Evolutionary conservation across 2,329 filamentous ascomycete genomes (phyloP), one percentile per base, ranked within the genome.

Genomic region (Hirsutella rhossiliensis): DNA sequence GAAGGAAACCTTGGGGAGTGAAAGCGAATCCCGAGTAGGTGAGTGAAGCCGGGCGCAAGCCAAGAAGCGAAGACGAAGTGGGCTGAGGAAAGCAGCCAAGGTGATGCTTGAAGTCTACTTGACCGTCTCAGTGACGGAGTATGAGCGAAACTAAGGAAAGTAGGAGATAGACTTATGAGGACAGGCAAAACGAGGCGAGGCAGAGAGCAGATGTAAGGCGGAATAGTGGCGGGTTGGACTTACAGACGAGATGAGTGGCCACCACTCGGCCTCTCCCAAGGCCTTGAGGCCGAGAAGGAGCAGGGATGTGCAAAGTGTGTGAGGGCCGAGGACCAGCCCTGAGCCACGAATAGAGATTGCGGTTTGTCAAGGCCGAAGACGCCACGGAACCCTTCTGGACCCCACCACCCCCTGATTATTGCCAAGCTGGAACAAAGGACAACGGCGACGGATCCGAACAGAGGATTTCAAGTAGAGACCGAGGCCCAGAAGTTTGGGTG

Each of bases 231-330:
- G 28, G 37, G n/a, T 9, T 40, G 18, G 38, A 40, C 43, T 44
- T 44, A 41, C 43, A 44, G 43, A 36, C 32, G 38, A 28, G 46
- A 37, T 37, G 34, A 17, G n/a, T 37, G 34, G 43, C 40, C 48
- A 45, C 47, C 42, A 42, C 44, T 47, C 46, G 46, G 46, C 51
- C 47, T 47, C 41, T 48, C 44, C 23, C 32, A 23, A 37, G 44
- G 17, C 34, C 34, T 37, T 17, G 34, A 37, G 34, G 18, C 15
- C 34, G 34, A 17, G 11, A 37, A 19, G 15, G 9, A 17, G 9
- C 34, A 37, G 34, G 34, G 34, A 17, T 37, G 9, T 4, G 17
- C n/a, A n/a, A 18, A 37, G 17, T 5, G 34, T 19, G 34, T 37
- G 34, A 18, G 18, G n/a, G n/a, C 11, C 17, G 34, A 37, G 34